phyloP scores from a whole-genome alignment of 352 stramenopile species.

The Pythium biforme region DNA sequence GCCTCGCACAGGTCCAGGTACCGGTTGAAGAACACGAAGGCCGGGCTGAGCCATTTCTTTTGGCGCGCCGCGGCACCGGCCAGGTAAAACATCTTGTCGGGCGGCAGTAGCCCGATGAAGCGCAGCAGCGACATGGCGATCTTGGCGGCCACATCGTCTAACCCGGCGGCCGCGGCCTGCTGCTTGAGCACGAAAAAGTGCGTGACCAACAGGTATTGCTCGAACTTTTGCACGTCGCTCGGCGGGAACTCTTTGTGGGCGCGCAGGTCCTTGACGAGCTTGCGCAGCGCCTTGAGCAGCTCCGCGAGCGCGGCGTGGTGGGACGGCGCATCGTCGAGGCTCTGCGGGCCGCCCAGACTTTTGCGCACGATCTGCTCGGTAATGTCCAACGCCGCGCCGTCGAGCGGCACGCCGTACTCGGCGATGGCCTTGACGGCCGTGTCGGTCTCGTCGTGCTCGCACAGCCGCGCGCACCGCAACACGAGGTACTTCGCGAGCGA shows the following conservation, averaged over 20 bases:
- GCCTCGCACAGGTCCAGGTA: conserved; percentile 94
- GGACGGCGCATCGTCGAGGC: conserved; percentile 39
- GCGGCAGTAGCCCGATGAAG: conserved; percentile 85
- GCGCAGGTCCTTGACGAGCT: conserved; percentile 78
- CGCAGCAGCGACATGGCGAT: conserved; percentile 88
- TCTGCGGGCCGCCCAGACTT: conserved; percentile 45
- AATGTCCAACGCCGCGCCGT: conserved; percentile 52
- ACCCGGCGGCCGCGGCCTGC: conserved; percentile 47
- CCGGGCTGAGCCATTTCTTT: conserved; percentile 89
- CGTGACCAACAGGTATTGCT: conserved; percentile 73
- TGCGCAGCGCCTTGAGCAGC: conserved; percentile 48
- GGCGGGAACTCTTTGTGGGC: conserved; percentile 50
- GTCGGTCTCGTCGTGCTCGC: conserved; percentile 69
- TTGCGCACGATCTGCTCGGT: conserved; percentile 56
- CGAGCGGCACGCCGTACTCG: conserved; percentile 78
- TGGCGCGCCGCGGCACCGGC: conserved; percentile 78
- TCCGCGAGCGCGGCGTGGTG: conserved; percentile 52
- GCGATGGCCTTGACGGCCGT: conserved; percentile 75
- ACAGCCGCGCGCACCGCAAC: conserved; percentile 63
- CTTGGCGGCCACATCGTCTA: conserved; percentile 72
- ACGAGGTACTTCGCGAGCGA: conserved; percentile 88
- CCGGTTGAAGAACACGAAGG: conserved; percentile 95
- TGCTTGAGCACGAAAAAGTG: conserved; percentile 82
- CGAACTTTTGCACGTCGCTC: conserved; percentile 60
- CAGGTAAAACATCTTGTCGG: conserved; percentile 95